Conservation (phyloP, 2,329 filamentous ascomycete species). For the Podosphaera aphanis region DNA sequence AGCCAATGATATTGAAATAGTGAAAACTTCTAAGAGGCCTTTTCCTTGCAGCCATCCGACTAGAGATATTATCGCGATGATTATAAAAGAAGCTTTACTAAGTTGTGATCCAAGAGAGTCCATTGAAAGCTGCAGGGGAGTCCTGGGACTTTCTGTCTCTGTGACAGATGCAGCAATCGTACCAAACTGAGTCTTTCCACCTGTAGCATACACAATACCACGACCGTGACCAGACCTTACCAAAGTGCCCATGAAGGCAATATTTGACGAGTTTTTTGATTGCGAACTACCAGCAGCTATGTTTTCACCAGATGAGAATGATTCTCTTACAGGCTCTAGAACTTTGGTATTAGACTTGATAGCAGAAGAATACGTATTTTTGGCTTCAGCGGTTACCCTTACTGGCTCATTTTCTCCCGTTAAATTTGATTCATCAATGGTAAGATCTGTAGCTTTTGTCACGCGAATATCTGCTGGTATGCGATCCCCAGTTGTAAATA, state of each 20-base stretch:
- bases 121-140: slow-evolving; percentile 87
- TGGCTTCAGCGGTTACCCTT: slow-evolving; percentile 46
- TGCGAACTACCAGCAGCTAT: slow-evolving; percentile 39
- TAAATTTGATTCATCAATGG: slow-evolving; percentile 89
- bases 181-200: slow-evolving; percentile 81
- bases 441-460: slow-evolving; percentile 67
- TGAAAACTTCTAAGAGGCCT: slow-evolving; percentile 79
- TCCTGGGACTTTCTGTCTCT: slow-evolving; percentile 84
- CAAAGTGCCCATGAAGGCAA: slow-evolving; percentile 94
- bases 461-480: slow-evolving; percentile 93
- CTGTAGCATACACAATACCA: slow-evolving; percentile 91
- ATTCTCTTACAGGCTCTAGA: slow-evolving; percentile 19
- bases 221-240: slow-evolving; percentile 89
- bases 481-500: slow-evolving; percentile 88
- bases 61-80: slow-evolving; percentile 81
- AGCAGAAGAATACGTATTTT: slow-evolving; percentile 9
- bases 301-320: slow-evolving; percentile 33
- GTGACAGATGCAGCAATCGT: slow-evolving; percentile 86
- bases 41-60: slow-evolving; percentile 82
- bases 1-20: slow-evolving; percentile 86
- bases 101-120: slow-evolving; percentile 89
- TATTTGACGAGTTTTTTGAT: slow-evolving; percentile 59
- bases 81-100: slow-evolving; percentile 86
- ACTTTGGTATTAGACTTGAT: slow-evolving; percentile 13
- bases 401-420: slow-evolving; percentile 95